Evolutionary conservation across 2,329 filamentous ascomycete genomes (phyloP).

Genomic region (Venturia effusa): DNA sequence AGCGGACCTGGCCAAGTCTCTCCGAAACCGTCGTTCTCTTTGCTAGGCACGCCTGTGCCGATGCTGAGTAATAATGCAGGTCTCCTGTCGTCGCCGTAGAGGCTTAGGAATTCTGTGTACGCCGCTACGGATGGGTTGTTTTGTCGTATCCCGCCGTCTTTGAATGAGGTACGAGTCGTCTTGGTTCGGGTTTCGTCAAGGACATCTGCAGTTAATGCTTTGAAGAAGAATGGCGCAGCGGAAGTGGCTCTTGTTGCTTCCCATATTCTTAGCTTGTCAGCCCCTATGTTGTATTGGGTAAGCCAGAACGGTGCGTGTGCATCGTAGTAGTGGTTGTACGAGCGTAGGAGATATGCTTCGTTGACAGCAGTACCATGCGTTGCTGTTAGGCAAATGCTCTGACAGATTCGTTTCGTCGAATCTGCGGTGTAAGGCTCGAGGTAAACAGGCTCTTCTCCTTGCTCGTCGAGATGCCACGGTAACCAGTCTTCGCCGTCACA

Average conservation of each 20-base stretch:
- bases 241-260: conserved; percentile 41
- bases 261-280: conserved; percentile 38
- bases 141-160: conserved; percentile 40
- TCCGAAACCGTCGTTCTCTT: conserved; percentile 35
- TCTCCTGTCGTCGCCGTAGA: conserved; percentile 32
- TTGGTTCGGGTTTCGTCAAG: conserved; percentile 24
- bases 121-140: conserved; percentile 40
- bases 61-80: conserved; percentile 36
- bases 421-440: conserved; percentile 6
- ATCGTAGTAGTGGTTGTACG: conserved; percentile 36
- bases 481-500: conserved; percentile 35
- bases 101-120: conserved; percentile 34
- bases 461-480: conserved; percentile 27
- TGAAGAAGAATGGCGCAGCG: conserved; percentile 42
- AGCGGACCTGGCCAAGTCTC: conserved; percentile 35
- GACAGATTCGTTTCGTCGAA: conserved; percentile 10
- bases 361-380: conserved; percentile 36
- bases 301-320: conserved; percentile 32
- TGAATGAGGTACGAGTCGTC: conserved; percentile 22
- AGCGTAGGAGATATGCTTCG: conserved; percentile 38
- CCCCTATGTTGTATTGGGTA: conserved; percentile 37
- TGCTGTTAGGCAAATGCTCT: conserved; percentile 37
- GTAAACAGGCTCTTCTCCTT: not conserved
- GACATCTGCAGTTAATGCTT: conserved; percentile 35
- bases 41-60: conserved; percentile 36